Percentiles rank a stretch among this genome's conserved stretches.
Evolutionary conservation across 2,329 filamentous ascomycete species (phyloP).

Genomic region (Cadophora gregata): DNA sequence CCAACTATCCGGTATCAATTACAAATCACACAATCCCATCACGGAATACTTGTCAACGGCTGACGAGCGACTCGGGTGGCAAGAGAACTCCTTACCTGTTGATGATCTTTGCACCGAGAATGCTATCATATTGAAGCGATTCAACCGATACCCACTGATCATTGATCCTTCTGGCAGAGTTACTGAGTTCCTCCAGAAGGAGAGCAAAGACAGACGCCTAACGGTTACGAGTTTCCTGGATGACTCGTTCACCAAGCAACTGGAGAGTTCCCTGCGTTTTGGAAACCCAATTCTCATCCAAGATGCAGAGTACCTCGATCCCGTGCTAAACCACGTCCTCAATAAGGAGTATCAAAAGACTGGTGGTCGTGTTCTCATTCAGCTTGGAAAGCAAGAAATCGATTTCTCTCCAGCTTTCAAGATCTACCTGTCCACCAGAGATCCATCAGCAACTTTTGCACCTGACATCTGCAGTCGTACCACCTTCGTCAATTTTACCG

Average conservation of each 20-base stretch:
- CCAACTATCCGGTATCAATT: constrained; percentile 88
- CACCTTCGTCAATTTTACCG: constrained; percentile 99
- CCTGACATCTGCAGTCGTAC: constrained; percentile 98
- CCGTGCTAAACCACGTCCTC: constrained; percentile 95
- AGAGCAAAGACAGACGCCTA: constrained; percentile 90
- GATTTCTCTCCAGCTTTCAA: constrained; percentile 98
- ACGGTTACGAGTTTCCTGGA: constrained; percentile 98
- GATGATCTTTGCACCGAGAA: constrained; percentile 99
- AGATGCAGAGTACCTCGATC: constrained; percentile 95
- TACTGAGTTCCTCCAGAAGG: constrained; percentile 92
- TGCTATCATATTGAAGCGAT: constrained; percentile 94
- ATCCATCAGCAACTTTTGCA: constrained; percentile 93
- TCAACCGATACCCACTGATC: constrained; percentile 97
- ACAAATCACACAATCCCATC: constrained; percentile 91
- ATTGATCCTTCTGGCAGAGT: constrained; percentile 96
- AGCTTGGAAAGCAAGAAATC: constrained; percentile 98
- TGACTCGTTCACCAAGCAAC: constrained; percentile 95
- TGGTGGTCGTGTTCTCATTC: constrained; percentile 95
- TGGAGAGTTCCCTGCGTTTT: constrained; percentile 95
- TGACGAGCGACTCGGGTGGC: constrained; percentile 93
- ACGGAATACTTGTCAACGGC: constrained; percentile 97
- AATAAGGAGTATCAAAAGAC: constrained; percentile 99
- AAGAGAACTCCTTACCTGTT: constrained; percentile 89
- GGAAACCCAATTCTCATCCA: constrained; percentile 98
- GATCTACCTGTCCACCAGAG: constrained; percentile 91